Percentiles rank a stretch among this genome's conserved stretches.
phyloP scores from a whole-genome alignment of 163 green algal genomes.

The Picocystis sp. region DNA sequence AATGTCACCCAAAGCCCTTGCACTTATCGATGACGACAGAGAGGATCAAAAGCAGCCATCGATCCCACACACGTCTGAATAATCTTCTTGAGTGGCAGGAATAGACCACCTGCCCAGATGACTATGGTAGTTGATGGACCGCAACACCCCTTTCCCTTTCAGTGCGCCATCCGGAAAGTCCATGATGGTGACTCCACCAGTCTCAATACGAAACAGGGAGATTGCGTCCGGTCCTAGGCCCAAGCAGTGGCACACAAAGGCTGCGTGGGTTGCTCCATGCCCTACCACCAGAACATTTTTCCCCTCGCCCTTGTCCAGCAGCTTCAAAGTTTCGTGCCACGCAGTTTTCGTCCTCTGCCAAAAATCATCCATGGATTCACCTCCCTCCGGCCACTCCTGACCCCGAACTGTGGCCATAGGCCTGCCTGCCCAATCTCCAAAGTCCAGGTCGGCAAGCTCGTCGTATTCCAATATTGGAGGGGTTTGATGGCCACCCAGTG shows the following conservation, averaged over 20 bases:
- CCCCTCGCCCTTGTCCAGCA: conserved; percentile 9
- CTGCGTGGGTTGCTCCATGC: conserved; percentile 32
- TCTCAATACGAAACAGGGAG: conserved; percentile 17
- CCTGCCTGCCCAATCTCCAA: conserved; percentile 20
- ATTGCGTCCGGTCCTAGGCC: conserved; percentile 25
- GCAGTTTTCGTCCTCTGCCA: conserved; percentile 12
- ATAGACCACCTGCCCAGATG: conserved; percentile 50
- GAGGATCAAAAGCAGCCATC: conserved; percentile 39
- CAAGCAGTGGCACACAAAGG: conserved; percentile 39
- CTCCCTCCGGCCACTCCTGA: conserved; percentile 6
- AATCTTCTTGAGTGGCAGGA: conserved; percentile 35
- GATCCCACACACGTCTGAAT: conserved; percentile 30
- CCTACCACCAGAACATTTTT: conserved; percentile 33
- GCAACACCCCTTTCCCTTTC: conserved; percentile 16
- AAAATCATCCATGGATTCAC: conserved; percentile 19
- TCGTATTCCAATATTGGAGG: conserved; percentile 16
- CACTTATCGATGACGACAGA: too few species aligned
- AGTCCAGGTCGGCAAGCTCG: conserved; percentile 22
- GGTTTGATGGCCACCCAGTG: conserved; percentile 7
- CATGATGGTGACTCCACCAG: conserved; percentile 35
- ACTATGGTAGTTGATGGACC: conserved; percentile 54
- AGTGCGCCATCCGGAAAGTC: conserved; percentile 36
- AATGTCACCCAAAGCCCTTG: too few species aligned
- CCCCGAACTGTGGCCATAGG: conserved; percentile 6
- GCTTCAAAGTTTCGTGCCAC: conserved; percentile 8